A percentile compares a stretch with the other conserved stretches of the same genome.
Conservation (phyloP, 2,329 filamentous ascomycete genomes). For the Cytospora schulzeri region DNA sequence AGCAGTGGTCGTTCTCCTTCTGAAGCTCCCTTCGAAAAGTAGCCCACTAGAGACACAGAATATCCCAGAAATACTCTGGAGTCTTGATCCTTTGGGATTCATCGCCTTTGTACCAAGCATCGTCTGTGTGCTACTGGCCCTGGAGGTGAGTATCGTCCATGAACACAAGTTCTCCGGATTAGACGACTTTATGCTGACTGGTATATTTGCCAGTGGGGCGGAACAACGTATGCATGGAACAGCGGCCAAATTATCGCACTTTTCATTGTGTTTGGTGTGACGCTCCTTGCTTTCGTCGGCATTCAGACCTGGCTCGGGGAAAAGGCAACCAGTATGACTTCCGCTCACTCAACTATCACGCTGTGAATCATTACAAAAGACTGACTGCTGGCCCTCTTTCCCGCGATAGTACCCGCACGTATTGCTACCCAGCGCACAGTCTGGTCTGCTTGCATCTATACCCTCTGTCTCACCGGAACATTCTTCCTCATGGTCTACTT, state of each 20-base stretch:
- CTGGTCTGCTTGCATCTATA: slow-evolving; percentile 39
- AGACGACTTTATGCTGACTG: neutral
- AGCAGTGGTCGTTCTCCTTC: neutral
- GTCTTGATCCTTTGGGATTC: slow-evolving; percentile 34
- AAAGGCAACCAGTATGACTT: slow-evolving; percentile 37
- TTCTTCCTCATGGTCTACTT: slow-evolving; percentile 50
- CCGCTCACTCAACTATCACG: too few relatives aligned
- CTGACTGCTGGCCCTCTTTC: neutral
- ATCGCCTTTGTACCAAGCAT: slow-evolving; percentile 39
- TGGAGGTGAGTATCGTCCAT: slow-evolving; percentile 43
- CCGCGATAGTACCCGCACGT: slow-evolving; percentile 41
- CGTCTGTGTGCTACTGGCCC: slow-evolving; percentile 49
- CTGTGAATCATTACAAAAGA: neutral
- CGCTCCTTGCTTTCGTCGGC: slow-evolving; percentile 37
- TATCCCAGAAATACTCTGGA: neutral
- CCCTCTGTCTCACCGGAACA: slow-evolving; percentile 45
- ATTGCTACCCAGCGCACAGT: slow-evolving; percentile 44
- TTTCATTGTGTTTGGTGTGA: slow-evolving; percentile 40
- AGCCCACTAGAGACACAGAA: neutral
- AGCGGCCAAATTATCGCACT: slow-evolving; percentile 42
- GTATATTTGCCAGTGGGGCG: slow-evolving; percentile 44
- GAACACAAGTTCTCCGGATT: neutral
- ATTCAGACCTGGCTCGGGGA: slow-evolving; percentile 43
- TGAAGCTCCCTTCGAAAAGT: neutral
- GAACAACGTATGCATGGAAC: slow-evolving; percentile 42